These are phyloP conservation scores for Drosera capensis DNA, from an alignment of 148 eudicot species.

Conservation along the genomic window DNA sequence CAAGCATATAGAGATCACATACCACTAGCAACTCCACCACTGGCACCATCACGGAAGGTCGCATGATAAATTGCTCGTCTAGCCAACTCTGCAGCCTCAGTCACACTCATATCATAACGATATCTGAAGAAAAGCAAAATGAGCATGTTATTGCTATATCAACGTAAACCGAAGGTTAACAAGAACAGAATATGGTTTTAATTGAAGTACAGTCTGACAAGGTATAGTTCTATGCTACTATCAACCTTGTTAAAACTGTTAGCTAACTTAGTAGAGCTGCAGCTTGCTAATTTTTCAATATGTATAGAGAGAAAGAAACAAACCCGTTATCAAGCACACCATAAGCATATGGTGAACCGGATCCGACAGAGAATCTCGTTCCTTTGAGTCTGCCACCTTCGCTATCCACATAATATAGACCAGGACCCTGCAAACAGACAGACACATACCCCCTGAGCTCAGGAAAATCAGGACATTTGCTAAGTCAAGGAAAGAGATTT, in stretches of 20 bases:
- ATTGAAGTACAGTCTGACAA: too few species aligned
- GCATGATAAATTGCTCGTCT: constrained; percentile 87
- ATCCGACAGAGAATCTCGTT: constrained; percentile 85
- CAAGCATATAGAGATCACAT: constrained; percentile 18
- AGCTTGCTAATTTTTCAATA: neutral
- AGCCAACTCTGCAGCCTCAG: constrained; percentile 79
- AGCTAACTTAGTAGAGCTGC: too few species aligned
- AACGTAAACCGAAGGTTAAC: neutral
- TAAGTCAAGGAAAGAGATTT: neutral
- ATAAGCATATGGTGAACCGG: constrained; percentile 99
- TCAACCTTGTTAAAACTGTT: too few species aligned
- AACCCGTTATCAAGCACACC: constrained; percentile 95
- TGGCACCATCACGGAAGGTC: constrained; percentile 95
- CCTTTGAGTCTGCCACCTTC: constrained; percentile 99
- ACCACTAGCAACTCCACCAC: constrained; percentile 98
- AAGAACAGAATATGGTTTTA: neutral
- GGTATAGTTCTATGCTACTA: too few species aligned
- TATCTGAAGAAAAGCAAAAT: constrained; percentile 24
- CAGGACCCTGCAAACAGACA: constrained; percentile 63
- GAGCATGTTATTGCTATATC: neutral
- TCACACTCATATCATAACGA: constrained; percentile 59
- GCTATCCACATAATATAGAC: constrained; percentile 92
- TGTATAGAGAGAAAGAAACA: constrained; percentile 6
- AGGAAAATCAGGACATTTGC: neutral
- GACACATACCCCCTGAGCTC: neutral